Evolutionary conservation across 345 rosid genomes (phyloP).

Genomic region (Nasturtium officinale): DNA sequence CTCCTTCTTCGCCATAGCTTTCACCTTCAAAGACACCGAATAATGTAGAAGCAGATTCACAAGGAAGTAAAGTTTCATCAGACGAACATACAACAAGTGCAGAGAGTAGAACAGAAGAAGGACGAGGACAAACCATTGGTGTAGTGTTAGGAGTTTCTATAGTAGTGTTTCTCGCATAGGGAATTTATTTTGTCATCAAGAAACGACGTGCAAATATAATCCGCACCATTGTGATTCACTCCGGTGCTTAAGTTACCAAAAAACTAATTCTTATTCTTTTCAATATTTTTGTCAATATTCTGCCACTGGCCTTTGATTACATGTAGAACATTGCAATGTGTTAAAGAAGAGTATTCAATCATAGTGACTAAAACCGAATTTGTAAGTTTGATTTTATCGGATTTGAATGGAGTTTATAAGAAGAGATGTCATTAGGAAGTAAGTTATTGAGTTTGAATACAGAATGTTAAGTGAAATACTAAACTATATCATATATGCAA

Average conservation of each 20-base stretch:
- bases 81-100: conserved; percentile 20
- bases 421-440: neutral
- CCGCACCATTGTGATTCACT: conserved; percentile 37
- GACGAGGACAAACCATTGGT: conserved; percentile 34
- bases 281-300: neutral
- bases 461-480: too few relatives aligned
- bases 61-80: conserved; percentile 47
- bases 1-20: conserved; percentile 46
- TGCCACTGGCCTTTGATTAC: neutral
- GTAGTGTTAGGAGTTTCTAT: conserved; percentile 32
- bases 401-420: neutral
- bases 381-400: neutral
- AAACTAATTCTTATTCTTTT: neutral
- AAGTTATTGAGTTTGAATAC: neutral
- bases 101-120: conserved; percentile 26
- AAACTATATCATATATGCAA: neutral
- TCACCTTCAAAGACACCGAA: conserved; percentile 57
- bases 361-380: neutral
- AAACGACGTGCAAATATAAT: conserved; percentile 32
- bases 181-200: conserved; percentile 33
- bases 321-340: conserved; percentile 4
- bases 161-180: conserved; percentile 23
- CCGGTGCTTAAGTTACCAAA: conserved; percentile 22
- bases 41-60: conserved; percentile 43
- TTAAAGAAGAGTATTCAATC: neutral